Evolutionary conservation across 768 basidiomycete species (phyloP).

Genomic region (Tulasnella calospora): DNA sequence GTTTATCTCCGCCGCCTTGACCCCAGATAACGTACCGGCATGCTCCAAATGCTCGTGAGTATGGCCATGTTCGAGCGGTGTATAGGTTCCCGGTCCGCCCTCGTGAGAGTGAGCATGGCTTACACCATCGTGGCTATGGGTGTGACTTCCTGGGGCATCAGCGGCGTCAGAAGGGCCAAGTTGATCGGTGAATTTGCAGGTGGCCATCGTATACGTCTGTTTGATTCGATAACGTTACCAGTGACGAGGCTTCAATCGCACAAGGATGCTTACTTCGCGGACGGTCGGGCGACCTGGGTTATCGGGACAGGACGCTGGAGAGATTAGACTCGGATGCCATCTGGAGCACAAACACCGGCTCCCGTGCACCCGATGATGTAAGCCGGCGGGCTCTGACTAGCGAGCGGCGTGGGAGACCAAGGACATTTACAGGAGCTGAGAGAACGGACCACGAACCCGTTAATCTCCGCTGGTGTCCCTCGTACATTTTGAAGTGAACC

Average conservation of each 20-base stretch:
- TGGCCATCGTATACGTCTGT: background rate
- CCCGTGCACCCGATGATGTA: background rate
- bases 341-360: background rate
- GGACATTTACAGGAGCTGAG: background rate
- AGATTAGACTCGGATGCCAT: background rate
- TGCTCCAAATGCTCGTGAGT: conserved; percentile 91
- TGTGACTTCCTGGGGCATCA: conserved; percentile 26
- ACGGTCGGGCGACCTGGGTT: conserved; percentile 44
- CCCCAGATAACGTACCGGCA: conserved; percentile 52
- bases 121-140: conserved; percentile 51
- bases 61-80: conserved; percentile 74
- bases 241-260: background rate
- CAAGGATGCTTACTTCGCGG: conserved; percentile 19
- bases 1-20: background rate
- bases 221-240: background rate
- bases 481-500: background rate
- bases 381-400: background rate
- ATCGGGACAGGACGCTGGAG: conserved; percentile 33
- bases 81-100: conserved; percentile 48
- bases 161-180: conserved; percentile 31
- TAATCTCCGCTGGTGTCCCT: background rate
- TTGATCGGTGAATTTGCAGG: conserved; percentile 38
- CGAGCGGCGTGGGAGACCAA: no score
- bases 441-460: background rate
- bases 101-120: conserved; percentile 37